Evolutionary conservation across 2,329 filamentous ascomycete genomes (phyloP).

Genomic region (Alternaria dauci): DNA sequence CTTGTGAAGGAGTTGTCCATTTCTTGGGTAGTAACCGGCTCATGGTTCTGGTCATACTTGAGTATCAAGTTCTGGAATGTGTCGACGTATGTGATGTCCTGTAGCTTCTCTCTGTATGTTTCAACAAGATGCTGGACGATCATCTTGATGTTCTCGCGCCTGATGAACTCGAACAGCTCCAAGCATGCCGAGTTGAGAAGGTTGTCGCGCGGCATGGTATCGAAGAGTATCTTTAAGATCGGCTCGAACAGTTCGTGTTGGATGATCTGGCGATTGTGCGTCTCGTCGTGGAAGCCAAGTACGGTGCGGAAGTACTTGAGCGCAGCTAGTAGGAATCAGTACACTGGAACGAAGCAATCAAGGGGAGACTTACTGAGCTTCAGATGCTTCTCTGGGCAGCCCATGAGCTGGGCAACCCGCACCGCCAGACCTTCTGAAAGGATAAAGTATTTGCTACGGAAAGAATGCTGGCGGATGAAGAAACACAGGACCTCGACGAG

Average conservation of each 20-base stretch:
- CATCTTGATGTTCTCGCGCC: constrained; percentile 68
- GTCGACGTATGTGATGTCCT: constrained; percentile 80
- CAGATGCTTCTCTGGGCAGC: constrained; percentile 87
- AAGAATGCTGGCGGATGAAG: constrained; percentile 88
- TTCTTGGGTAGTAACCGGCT: constrained; percentile 66
- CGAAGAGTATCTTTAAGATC: constrained; percentile 82
- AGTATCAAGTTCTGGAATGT: constrained; percentile 80
- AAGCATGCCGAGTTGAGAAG: constrained; percentile 91
- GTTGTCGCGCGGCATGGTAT: constrained; percentile 91
- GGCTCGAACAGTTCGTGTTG: constrained; percentile 83
- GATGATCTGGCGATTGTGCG: constrained; percentile 85
- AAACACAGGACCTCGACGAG: constrained; percentile 93
- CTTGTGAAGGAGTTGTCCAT: constrained; percentile 72
- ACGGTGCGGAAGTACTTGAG: constrained; percentile 93
- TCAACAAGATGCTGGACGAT: constrained; percentile 85
- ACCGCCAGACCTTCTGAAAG: constrained; percentile 78
- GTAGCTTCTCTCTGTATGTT: constrained; percentile 79
- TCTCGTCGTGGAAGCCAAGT: constrained; percentile 85
- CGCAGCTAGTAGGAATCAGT: constrained; percentile 66
- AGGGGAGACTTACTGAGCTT: constrained; percentile 73
- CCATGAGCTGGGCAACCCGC: constrained; percentile 82
- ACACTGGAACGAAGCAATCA: not conserved
- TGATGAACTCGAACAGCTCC: constrained; percentile 92
- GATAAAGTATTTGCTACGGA: constrained; percentile 88
- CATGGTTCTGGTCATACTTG: constrained; percentile 76